Base-by-base conservation (phyloP, 116 monocot species). In the Cymodocea nodosa region DNA sequence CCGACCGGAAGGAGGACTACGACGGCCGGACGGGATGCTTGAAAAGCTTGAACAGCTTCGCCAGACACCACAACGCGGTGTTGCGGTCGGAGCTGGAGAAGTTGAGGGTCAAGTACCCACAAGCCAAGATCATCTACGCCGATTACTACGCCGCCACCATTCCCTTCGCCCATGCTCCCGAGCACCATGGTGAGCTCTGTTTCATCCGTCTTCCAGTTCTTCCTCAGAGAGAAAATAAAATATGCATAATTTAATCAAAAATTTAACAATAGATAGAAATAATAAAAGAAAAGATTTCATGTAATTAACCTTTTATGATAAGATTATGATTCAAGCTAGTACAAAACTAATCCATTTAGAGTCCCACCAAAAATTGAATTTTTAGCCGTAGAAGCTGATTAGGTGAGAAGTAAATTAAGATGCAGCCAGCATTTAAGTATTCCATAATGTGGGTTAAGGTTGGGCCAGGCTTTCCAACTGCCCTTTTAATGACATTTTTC, bases 111-210 rank as follows among this genome's bases (percentile, higher is more conserved):
- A 67, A 67, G 59, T 63, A 78, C 40, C 81, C 81, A 0, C n/a
- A 60, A 6, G 74, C 63, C 4, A 75, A 55, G 56, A 75, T 84
- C 59, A 72, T 78, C 36, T 84, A 77, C 30, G 84, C 77, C 13
- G 84, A 84, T 16, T 77, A 75, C 68, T 84, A 84, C 36, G 59
- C 57, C 0, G 69, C 78, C 0, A 35, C 36, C 16, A 70, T 73
- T 35, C 37, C 36, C 4, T 50, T 81, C 16, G 53, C 39, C 4
- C 48, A 60, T 59, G 9, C 44, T 49, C 84, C 77, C 13, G 24
- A 58, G 5, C 71, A 61, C 7, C 73, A 68, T 51, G 80, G 77
- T 83, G 57, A 56, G 77, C 0, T 56, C 17, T 19, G 8, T 35
- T 52, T 66, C 16, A 24, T 52, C 5, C 1, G 8, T 22, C 17